Percentiles rank a stretch among this genome's conserved stretches.
These are phyloP conservation scores for Coriolopsis trogii DNA, from an alignment of 1,284 basidiomycete species.

Conservation along the genomic window DNA sequence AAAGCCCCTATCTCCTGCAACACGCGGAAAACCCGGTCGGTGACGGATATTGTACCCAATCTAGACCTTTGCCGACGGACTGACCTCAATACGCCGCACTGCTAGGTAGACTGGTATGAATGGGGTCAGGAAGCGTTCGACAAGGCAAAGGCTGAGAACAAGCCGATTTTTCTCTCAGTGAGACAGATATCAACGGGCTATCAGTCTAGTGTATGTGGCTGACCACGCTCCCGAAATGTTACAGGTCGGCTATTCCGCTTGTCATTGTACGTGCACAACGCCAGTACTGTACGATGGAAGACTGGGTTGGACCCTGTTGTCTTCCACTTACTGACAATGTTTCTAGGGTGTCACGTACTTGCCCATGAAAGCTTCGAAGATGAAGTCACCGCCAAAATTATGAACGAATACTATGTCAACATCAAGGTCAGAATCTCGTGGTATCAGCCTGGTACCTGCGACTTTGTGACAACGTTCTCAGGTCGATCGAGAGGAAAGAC, in stretches of 20 bases:
- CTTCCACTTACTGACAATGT: neutral
- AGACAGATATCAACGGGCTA: neutral
- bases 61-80: neutral
- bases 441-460: neutral
- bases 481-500: slow-evolving; percentile 48
- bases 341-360: slow-evolving; percentile 37
- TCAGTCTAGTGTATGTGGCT: no score
- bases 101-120: slow-evolving; percentile 44
- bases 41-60: slow-evolving; percentile 3
- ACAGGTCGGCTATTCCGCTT: slow-evolving; percentile 44
- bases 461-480: neutral
- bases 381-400: slow-evolving; percentile 40
- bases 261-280: slow-evolving; percentile 31
- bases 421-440: slow-evolving; percentile 35
- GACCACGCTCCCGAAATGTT: neutral
- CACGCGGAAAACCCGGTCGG: slow-evolving; percentile 46
- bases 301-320: slow-evolving; percentile 27
- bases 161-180: slow-evolving; percentile 46
- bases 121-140: slow-evolving; percentile 44
- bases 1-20: slow-evolving; percentile 47
- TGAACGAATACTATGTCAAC: slow-evolving; percentile 48
- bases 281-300: neutral
- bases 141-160: slow-evolving; percentile 39
- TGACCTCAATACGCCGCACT: neutral
- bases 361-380: slow-evolving; percentile 47